A percentile compares a stretch with the other conserved stretches of the same genome.
Conservation (phyloP, 2,329 filamentous ascomycete genomes). For the Chrysoporthe deuterocubensis region DNA sequence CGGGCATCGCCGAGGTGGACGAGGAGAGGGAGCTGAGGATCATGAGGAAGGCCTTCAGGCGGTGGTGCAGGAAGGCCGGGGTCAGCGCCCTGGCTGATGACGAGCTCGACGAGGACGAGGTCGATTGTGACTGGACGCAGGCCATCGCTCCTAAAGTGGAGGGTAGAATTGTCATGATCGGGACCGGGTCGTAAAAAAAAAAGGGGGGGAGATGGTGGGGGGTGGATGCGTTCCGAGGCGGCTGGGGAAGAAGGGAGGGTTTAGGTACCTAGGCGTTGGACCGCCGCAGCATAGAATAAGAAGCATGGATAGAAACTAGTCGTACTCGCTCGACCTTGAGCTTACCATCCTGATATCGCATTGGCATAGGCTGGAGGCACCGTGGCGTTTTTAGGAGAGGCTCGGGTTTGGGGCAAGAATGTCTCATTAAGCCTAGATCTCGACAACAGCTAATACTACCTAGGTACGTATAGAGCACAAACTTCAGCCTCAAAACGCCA, state of each 20-base stretch:
- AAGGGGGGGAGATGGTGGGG: neutral
- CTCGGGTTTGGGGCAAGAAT: no score
- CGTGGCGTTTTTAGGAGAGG: no score
- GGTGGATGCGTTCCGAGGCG: neutral
- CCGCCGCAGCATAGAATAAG: no score
- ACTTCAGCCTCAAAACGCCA: no score
- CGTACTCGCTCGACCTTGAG: no score
- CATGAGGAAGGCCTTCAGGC: slow-evolving; percentile 69
- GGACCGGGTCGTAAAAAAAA: neutral
- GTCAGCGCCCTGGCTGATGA: slow-evolving; percentile 59
- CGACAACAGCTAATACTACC: no score
- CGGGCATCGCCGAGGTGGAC: slow-evolving; percentile 40
- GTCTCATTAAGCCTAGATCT: no score
- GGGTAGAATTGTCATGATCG: slow-evolving; percentile 67
- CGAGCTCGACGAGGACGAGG: slow-evolving; percentile 61
- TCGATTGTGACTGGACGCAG: slow-evolving; percentile 75
- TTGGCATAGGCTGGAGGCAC: no score
- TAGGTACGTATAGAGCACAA: no score
- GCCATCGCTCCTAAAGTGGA: slow-evolving; percentile 79
- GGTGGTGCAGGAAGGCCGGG: slow-evolving; percentile 73
- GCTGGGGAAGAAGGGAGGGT: neutral
- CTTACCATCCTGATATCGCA: no score
- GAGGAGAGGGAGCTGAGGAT: slow-evolving; percentile 61
- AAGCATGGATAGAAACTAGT: no score
- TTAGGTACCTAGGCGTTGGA: neutral